phyloP scores from a whole-genome alignment of 2,329 filamentous ascomycete genomes.

The Delphinella strobiligena region DNA sequence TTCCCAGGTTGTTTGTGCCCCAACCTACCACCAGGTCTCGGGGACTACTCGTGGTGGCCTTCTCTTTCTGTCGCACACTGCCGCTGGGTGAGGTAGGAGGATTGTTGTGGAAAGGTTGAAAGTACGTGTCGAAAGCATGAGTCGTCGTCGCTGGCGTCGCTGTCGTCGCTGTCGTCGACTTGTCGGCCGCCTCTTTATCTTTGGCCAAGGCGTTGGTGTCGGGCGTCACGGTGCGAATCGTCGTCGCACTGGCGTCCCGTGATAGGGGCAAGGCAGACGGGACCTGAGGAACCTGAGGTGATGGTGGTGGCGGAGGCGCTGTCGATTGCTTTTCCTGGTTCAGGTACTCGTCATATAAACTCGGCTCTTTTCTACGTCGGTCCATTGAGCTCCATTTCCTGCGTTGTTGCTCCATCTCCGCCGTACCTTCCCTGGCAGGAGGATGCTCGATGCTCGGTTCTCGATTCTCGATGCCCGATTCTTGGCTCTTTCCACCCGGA shows the following conservation, averaged over 20 bases:
- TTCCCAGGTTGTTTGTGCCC: no score
- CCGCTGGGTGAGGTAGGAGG: neutral
- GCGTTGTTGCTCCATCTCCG: no score
- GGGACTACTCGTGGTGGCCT: neutral
- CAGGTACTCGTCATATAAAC: conserved; percentile 21
- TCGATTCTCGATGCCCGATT: no score
- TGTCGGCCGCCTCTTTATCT: no score
- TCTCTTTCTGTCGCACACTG: neutral
- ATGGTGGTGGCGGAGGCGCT: conserved; percentile 11
- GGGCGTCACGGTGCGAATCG: conserved; percentile 55
- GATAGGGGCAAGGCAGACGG: neutral
- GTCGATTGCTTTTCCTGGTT: conserved; percentile 13
- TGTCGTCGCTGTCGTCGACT: no score
- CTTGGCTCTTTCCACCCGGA: no score
- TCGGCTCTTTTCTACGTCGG: conserved; percentile 16
- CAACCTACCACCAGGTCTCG: neutral
- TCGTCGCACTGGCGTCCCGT: conserved; percentile 16
- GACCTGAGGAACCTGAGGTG: conserved; percentile 11
- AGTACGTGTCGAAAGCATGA: no score
- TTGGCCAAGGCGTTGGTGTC: conserved; percentile 32
- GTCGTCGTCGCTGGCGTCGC: no score
- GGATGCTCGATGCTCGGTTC: no score
- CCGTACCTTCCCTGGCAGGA: no score
- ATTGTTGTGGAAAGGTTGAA: no score
- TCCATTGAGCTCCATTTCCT: conserved; percentile 12